These are phyloP conservation scores for Tuber microsphaerosporum DNA, from an alignment of 495 filamentous ascomycete genomes.

Conservation along the genomic window DNA sequence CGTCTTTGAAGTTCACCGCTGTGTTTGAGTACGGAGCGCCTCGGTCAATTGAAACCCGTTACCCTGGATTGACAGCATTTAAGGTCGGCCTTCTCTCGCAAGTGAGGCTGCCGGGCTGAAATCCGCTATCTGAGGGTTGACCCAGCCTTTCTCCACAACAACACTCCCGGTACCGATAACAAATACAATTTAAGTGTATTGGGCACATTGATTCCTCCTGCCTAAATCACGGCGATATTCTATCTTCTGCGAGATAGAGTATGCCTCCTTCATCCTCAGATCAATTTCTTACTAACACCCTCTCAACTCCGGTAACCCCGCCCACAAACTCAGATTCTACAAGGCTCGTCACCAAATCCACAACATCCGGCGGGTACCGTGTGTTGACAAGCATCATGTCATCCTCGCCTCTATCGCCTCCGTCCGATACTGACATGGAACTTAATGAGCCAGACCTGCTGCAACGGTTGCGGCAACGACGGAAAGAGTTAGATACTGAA, in stretches of 20 bases:
- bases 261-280: neutral
- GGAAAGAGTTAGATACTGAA: conserved; percentile 38
- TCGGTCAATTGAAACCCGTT: neutral
- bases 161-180: neutral
- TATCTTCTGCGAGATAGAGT: neutral
- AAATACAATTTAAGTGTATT: neutral
- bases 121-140: neutral
- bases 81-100: neutral
- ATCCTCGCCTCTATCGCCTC: conserved; percentile 8
- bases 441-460: conserved; percentile 26
- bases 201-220: neutral
- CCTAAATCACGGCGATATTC: neutral
- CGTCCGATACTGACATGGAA: conserved; percentile 15
- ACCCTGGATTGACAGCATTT: neutral
- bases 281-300: neutral
- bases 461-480: conserved; percentile 29
- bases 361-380: conserved; percentile 3
- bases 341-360: neutral
- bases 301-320: neutral
- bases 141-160: neutral
- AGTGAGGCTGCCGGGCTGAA: conserved; percentile 1
- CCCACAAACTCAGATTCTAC: neutral
- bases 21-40: neutral
- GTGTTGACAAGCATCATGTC: conserved; percentile 2
- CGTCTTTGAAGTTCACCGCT: neutral